Percentiles rank a stretch among this genome's conserved stretches.
Evolutionary conservation across 2,329 filamentous ascomycete species (phyloP).

Genomic region (Zymoseptoria brevis): DNA sequence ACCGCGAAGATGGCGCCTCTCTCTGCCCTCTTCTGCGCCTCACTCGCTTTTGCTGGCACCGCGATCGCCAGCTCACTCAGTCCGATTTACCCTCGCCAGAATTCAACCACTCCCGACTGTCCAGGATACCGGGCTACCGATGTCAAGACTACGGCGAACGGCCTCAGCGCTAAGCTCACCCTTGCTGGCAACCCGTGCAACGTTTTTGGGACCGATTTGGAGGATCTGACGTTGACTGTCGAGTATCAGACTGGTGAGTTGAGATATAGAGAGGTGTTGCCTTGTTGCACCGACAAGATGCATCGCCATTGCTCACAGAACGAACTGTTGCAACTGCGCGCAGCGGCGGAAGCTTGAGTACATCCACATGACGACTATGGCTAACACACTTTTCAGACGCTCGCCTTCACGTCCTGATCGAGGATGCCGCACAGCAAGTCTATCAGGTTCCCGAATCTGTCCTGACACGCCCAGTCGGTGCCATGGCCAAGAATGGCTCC

Average conservation of each 20-base stretch:
- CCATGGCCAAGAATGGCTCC: slow-evolving; percentile 6
- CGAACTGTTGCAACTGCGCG: neutral
- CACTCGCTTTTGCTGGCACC: slow-evolving; percentile 9
- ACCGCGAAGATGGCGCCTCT: slow-evolving; percentile 12
- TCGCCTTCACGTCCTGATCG: slow-evolving; percentile 67
- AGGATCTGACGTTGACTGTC: slow-evolving; percentile 49
- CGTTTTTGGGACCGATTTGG: slow-evolving; percentile 51
- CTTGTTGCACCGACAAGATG: neutral
- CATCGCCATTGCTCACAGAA: neutral
- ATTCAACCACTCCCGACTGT: slow-evolving; percentile 35
- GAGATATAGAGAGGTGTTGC: neutral
- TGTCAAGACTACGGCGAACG: slow-evolving; percentile 44
- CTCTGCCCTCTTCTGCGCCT: slow-evolving; percentile 9
- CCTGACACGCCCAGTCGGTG: slow-evolving; percentile 50
- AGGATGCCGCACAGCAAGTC: slow-evolving; percentile 59
- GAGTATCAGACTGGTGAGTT: slow-evolving; percentile 53
- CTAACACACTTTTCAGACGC: slow-evolving; percentile 17
- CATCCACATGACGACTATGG: neutral
- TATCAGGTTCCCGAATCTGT: slow-evolving; percentile 68
- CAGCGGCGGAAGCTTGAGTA: neutral
- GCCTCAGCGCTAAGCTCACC: slow-evolving; percentile 60
- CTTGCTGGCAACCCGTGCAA: slow-evolving; percentile 61
- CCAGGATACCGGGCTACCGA: slow-evolving; percentile 62
- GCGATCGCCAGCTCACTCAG: slow-evolving; percentile 13
- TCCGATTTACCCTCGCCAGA: slow-evolving; percentile 13